Evolutionary conservation across 352 stramenopile genomes (phyloP), one percentile per base, ranked within the genome.

Genomic region (Pseudoperonospora humuli): DNA sequence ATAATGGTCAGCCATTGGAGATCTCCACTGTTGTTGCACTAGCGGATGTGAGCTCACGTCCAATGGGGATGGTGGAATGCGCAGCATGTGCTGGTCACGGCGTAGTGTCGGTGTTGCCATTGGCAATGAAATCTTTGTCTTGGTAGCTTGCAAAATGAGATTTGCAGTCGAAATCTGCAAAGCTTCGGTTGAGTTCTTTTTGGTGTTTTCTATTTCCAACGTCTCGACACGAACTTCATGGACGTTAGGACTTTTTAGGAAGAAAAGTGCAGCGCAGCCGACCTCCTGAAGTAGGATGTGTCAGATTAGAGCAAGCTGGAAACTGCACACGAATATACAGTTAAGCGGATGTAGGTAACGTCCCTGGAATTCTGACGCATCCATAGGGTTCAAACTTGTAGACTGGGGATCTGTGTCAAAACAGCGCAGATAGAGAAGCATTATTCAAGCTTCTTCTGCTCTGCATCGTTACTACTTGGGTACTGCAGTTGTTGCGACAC

Each of bases 111-210:
- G 39, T 13, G 24, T 45, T 14, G 25, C 39, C 47, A 55, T 55
- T 9, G 18, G 11, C 7, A 9, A 29, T 13, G 34, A 15, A 17
- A 32, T 28, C 7, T 31, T 10, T 31, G 4, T 31, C 26, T 31
- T 13, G 27, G 27, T 24, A 36, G 10, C 24, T 47, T 53, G 34
- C 10, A 18, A 42, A 57, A 46, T 57, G 42, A 57, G 31, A 26
- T 26, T 4, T 26, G 7, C 23, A 8, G 23, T 8, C 26, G 3
- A 15, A 32, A 15, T 7, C 24, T 28, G 24, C 11, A 32, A 25
- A 29, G n/a, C 20, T 54, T 48, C 37, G 17, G 25, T 42, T 7
- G 34, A 14, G 33, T 51, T 51, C 34, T 41, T 41, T 41, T 48
- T 11, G 2, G 18, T 13, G 20, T 4, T 28, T 45, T 45, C 15